phyloP scores from a whole-genome alignment of 139 green algal species.

The Tetraselmis chui region DNA sequence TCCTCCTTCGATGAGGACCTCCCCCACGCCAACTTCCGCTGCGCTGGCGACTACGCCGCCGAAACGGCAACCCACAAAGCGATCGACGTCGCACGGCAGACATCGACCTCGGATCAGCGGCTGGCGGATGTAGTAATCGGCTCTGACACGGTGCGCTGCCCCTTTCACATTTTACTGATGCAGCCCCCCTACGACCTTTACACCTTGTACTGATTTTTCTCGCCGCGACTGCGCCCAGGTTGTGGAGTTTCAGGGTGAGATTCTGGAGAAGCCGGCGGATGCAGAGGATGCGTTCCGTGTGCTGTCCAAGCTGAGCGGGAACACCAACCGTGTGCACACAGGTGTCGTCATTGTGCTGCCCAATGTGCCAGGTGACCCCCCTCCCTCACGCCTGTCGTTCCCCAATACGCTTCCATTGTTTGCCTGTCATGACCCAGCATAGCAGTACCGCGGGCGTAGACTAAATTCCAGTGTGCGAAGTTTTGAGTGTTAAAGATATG shows the following conservation, averaged over 20 bases:
- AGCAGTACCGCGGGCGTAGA: no score
- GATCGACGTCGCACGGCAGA: constrained; percentile 16
- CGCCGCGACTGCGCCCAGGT: constrained; percentile 1
- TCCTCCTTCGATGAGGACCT: constrained; percentile 26
- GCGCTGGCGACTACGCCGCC: constrained; percentile 17
- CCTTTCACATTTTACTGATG: no score
- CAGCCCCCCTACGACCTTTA: no score
- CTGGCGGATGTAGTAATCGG: constrained; percentile 13
- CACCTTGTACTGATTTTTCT: no score
- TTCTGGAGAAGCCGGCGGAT: constrained; percentile 35
- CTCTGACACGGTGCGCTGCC: constrained; percentile 31
- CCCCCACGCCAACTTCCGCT: constrained; percentile 1
- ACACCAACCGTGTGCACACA: constrained; percentile 24
- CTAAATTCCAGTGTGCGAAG: no score
- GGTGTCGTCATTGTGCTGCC: constrained; percentile 24
- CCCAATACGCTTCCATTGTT: no score
- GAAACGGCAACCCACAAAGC: constrained; percentile 25
- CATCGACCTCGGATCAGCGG: background rate
- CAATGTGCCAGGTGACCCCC: background rate
- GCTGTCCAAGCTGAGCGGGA: constrained; percentile 12
- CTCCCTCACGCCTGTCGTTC: no score
- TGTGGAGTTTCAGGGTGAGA: constrained; percentile 8
- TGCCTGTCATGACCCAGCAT: no score
- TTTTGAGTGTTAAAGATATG: no score
- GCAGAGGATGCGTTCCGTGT: constrained; percentile 22